Conservation (phyloP, 148 eudicot species). For the Vaccinium myrtillus region DNA sequence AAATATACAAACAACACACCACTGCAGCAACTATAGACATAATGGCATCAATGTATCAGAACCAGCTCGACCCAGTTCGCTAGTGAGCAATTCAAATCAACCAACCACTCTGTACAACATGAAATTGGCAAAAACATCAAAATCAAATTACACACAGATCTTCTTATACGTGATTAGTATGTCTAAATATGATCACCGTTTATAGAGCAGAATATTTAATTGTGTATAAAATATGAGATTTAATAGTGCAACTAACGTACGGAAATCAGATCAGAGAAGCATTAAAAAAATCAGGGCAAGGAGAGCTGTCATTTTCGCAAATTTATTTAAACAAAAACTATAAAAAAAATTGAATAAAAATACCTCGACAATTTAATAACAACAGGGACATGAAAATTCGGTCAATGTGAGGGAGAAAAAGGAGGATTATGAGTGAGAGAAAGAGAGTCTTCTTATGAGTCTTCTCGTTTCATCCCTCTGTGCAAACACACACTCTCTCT, state of each 20-base stretch:
- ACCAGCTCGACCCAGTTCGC: not conserved
- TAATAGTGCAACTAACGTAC: not conserved
- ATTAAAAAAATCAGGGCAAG: constrained; percentile 28
- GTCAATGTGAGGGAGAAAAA: constrained; percentile 22
- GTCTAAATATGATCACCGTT: not conserved
- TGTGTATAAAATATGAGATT: constrained; percentile 6
- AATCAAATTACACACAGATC: constrained; percentile 15
- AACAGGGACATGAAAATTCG: constrained; percentile 19
- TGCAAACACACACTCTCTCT: not conserved
- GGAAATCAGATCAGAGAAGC: constrained; percentile 33
- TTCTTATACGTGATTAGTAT: not conserved
- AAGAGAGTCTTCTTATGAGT: constrained; percentile 1
- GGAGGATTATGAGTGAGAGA: constrained; percentile 16
- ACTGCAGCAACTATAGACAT: not conserved
- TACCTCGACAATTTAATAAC: not conserved
- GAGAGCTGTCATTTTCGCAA: constrained; percentile 14
- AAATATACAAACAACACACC: not conserved
- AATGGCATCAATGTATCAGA: not conserved
- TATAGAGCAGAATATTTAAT: constrained; percentile 9
- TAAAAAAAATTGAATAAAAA: not conserved
- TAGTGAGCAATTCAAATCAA: not conserved
- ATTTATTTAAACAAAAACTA: not conserved
- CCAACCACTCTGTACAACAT: constrained; percentile 1
- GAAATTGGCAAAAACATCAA: constrained; percentile 8
- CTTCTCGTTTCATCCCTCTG: not conserved